These are phyloP conservation scores for Hymenoscyphus scutula DNA, from an alignment of 2,329 filamentous ascomycete genomes.

Conservation along the genomic window DNA sequence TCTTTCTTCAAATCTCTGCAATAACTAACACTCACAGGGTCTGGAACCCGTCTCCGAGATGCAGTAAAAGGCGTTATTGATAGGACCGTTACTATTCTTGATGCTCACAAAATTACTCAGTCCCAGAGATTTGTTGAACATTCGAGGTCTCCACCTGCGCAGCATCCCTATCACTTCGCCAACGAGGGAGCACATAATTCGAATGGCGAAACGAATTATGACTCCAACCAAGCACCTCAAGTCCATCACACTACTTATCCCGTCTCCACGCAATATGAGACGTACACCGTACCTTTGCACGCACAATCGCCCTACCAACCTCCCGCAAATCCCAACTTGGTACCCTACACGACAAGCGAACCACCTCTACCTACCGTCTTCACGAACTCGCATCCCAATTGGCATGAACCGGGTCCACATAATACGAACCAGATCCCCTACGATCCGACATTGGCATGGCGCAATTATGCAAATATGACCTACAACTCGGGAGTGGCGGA, in stretches of 20 bases:
- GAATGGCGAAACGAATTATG: slow-evolving; percentile 11
- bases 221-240: background rate
- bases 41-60: slow-evolving; percentile 46
- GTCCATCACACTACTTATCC: background rate
- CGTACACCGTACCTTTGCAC: background rate
- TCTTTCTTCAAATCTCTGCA: background rate
- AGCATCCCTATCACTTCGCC: background rate
- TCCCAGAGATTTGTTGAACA: background rate
- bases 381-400: background rate
- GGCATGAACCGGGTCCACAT: background rate
- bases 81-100: slow-evolving; percentile 46
- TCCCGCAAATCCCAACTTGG: background rate
- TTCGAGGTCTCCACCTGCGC: background rate
- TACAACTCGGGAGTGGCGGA: background rate
- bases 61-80: slow-evolving; percentile 49
- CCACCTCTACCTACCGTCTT: background rate
- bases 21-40: slow-evolving; percentile 37
- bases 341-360: background rate
- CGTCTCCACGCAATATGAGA: background rate
- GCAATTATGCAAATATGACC: background rate
- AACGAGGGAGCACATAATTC: background rate
- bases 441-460: background rate
- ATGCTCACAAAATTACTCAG: slow-evolving; percentile 15
- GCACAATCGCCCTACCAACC: background rate
- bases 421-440: background rate